phyloP scores from a whole-genome alignment of 495 filamentous ascomycete species.

The Mytilinidion resinicola region DNA sequence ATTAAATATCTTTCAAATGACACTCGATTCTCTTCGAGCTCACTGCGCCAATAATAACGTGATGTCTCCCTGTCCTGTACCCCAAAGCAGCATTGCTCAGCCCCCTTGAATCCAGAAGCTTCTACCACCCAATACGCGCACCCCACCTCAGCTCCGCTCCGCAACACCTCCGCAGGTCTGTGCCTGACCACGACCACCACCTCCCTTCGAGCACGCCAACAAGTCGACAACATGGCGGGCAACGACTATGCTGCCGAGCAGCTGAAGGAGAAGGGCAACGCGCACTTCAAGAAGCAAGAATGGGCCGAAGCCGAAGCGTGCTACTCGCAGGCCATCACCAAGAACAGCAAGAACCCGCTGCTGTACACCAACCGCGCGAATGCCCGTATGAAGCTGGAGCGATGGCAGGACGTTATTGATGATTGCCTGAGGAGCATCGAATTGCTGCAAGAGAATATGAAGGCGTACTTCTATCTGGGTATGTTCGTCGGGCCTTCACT shows the following conservation, averaged over 20 bases:
- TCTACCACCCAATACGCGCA: no score
- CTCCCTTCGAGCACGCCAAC: no score
- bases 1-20: no score
- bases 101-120: no score
- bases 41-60: no score
- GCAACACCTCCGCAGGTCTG: no score
- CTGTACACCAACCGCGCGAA: slow-evolving; percentile 88
- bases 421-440: slow-evolving; percentile 72
- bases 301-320: slow-evolving; percentile 66
- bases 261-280: slow-evolving; percentile 38
- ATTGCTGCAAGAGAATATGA: slow-evolving; percentile 60
- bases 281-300: slow-evolving; percentile 48
- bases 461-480: slow-evolving; percentile 72
- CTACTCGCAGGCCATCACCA: slow-evolving; percentile 75
- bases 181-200: no score
- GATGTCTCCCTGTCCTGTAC: no score
- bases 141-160: no score
- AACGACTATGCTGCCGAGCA: slow-evolving; percentile 34
- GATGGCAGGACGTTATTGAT: slow-evolving; percentile 68
- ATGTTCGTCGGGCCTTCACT: not conserved
- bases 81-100: no score
- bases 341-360: slow-evolving; percentile 54
- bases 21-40: no score
- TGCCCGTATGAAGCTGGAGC: slow-evolving; percentile 64
- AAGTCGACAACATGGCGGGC: slow-evolving; percentile 2